These are phyloP conservation scores for Phycomyces blakesleeanus DNA, from an alignment of 192 early-diverging fungal species.

Conservation along the genomic window DNA sequence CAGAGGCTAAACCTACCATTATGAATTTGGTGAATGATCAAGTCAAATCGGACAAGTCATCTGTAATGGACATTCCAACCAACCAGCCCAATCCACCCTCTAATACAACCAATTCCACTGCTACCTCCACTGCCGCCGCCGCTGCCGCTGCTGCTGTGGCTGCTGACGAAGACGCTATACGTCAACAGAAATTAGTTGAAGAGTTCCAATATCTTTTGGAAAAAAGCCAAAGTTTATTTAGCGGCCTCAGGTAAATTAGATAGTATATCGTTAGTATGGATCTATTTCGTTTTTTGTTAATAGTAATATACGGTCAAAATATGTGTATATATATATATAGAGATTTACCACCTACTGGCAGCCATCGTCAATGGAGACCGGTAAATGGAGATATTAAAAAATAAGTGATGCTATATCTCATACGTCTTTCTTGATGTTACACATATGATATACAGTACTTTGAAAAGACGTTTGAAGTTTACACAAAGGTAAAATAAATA, in stretches of 20 bases:
- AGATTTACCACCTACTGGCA: conserved; percentile 83
- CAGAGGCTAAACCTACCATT: too few species aligned
- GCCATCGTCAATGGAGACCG: conserved; percentile 61
- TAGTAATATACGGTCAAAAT: background rate
- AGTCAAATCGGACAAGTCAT: background rate
- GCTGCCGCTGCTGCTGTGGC: conserved; percentile 1
- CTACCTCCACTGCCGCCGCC: background rate
- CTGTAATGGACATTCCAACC: background rate
- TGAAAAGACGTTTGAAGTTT: conserved; percentile 96
- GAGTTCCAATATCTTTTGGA: conserved; percentile 95
- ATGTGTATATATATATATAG: too few species aligned
- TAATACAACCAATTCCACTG: background rate
- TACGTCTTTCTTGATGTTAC: background rate
- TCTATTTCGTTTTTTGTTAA: too few species aligned
- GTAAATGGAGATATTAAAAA: too few species aligned
- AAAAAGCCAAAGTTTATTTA: conserved; percentile 95
- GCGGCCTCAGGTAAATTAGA: conserved; percentile 72
- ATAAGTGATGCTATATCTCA: background rate
- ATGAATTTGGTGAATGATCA: too few species aligned
- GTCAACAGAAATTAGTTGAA: conserved; percentile 54
- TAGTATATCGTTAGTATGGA: background rate
- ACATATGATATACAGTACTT: conserved; percentile 66
- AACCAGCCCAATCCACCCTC: background rate
- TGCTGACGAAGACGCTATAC: conserved; percentile 30
- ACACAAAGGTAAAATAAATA: conserved; percentile 61